These are phyloP conservation scores for Chionographis japonica DNA, from an alignment of 106 monocot genomes.

Conservation along the genomic window DNA sequence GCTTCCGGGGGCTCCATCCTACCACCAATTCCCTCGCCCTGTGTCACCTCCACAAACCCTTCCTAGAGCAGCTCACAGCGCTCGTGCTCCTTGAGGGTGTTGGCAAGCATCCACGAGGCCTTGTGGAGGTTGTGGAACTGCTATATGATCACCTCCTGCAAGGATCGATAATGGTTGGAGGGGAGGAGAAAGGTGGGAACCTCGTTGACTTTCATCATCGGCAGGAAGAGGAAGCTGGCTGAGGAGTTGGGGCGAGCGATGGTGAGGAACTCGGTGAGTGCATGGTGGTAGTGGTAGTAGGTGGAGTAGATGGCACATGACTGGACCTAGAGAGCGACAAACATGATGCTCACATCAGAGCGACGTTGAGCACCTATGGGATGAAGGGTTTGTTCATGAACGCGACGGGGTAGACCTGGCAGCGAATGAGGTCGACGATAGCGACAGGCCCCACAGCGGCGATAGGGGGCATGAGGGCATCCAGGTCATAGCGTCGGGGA, in stretches of 20 bases:
- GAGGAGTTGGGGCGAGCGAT: constrained; percentile 14
- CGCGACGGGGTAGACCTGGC: constrained; percentile 41
- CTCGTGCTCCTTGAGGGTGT: constrained; percentile 48
- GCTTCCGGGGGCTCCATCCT: constrained; percentile 61
- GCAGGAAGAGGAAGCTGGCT: constrained; percentile 44
- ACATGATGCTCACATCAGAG: constrained; percentile 41
- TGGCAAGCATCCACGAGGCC: constrained; percentile 35
- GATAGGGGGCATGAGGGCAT: constrained; percentile 26
- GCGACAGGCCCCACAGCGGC: constrained; percentile 13
- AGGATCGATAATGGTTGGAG: constrained; percentile 23
- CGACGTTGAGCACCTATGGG: constrained; percentile 68
- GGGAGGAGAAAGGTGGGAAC: constrained; percentile 66
- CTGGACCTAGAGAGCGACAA: constrained; percentile 73
- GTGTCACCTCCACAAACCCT: constrained; percentile 35
- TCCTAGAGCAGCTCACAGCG: constrained; percentile 23
- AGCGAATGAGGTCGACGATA: constrained; percentile 33
- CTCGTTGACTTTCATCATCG: constrained; percentile 32
- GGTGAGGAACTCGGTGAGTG: constrained; percentile 39
- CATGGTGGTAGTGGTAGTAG: constrained; percentile 65
- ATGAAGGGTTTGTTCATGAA: constrained; percentile 68
- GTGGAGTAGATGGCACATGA: constrained; percentile 77
- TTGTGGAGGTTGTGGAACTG: constrained; percentile 41
- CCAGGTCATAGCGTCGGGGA: constrained; percentile 7
- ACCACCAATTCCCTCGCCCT: constrained; percentile 40
- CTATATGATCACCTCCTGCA: constrained; percentile 23